phyloP scores from a whole-genome alignment of 768 basidiomycete genomes.

The Porpolomopsis calyptriformis region DNA sequence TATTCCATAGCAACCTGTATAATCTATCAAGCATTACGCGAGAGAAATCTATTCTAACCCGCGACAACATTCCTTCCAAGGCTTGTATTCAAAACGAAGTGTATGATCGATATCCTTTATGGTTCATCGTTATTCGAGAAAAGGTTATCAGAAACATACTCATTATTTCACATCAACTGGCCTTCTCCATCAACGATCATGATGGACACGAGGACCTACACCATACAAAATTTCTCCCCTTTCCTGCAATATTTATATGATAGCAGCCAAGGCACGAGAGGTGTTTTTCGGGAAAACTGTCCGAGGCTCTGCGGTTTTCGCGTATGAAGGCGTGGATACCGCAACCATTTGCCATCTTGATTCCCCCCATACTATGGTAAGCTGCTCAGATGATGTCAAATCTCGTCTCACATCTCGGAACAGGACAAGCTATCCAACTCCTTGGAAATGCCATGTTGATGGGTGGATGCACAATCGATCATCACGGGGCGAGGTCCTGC shows the following conservation, averaged over 20 bases:
- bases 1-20: too few species aligned
- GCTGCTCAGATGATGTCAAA: neutral
- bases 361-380: neutral
- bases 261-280: neutral
- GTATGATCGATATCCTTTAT: too few species aligned
- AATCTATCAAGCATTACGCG: too few species aligned
- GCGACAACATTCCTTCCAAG: too few species aligned
- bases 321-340: too few species aligned
- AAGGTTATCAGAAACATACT: too few species aligned
- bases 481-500: neutral
- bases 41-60: too few species aligned
- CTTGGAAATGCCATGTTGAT: neutral
- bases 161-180: too few species aligned
- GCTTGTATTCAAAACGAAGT: too few species aligned
- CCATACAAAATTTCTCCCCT: neutral
- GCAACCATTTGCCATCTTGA: neutral
- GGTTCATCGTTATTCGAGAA: too few species aligned
- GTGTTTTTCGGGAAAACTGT: neutral
- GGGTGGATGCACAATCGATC: neutral
- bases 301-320: neutral
- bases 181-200: too few species aligned
- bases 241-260: neutral
- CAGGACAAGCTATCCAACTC: neutral
- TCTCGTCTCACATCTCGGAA: neutral
- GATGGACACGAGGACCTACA: neutral